Evolutionary conservation across 78 protist genomes (phyloP), one percentile per base, ranked within the genome.

Genomic region (Mantamonas sphyraenae): DNA sequence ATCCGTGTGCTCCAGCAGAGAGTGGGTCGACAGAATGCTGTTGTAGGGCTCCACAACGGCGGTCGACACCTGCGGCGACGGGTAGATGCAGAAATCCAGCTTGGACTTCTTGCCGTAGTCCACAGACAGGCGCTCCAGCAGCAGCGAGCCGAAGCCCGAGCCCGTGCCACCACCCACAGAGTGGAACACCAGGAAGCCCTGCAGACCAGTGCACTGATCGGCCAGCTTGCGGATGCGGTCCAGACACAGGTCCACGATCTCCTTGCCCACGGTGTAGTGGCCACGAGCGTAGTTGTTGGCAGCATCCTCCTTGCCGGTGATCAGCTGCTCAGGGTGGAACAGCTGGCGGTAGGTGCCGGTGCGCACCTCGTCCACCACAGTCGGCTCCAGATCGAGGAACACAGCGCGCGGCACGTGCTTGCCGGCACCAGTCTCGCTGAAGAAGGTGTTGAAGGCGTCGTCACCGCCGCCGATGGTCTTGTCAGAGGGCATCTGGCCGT

Each of bases 101-200:
- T 88, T 90, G 34, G 91, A 81, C 82, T 90, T 94, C 71, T 86
- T 84, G 51, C 95, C 94, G 70, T 88, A 94, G 71, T 94, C 94
- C 20, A 60, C 85, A 0, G 95, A 84, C 39, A 95, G 88, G 42
- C 88, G 86, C 71, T 92, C 95, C 43, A 95, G 75, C 35, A 95
- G 92, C 51, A 91, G 87, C 28, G 96, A 42, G 47, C 92, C 95
- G 56, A 91, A 73, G 40, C 97, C 97, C 10, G 96, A 91, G 39
- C 97, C 97, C 8, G 96, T 89, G 50, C 97, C 97, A 35, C 97
- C 97, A 77, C 94, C 97, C 45, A 93, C 86, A 19, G 91, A 51
- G 79, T 87, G 77, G 43, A 47, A 74, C 56, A 81, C 50, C 31
- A 71, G 33, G 76, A 77, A 71, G 65, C 87, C 69, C 59, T 62